Conservation (phyloP, 805 yeast genomes). For the Yamadazyma tumulicola region DNA sequence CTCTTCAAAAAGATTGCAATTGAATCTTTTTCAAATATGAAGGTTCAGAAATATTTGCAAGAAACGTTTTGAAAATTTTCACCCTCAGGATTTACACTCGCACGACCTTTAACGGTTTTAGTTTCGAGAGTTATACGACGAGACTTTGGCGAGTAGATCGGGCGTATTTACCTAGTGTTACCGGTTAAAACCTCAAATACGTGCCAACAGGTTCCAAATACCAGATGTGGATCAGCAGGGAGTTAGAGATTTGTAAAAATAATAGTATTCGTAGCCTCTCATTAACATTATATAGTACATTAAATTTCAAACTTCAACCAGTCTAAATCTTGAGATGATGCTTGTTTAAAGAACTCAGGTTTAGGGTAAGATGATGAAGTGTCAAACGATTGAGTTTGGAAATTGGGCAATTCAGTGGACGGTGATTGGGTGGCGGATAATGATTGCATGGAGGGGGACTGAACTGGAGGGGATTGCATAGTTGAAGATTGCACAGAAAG, state of each 20-base stretch:
- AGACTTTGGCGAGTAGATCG: too few species aligned
- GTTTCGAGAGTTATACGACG: too few species aligned
- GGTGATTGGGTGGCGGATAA: too few species aligned
- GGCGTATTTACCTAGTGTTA: too few species aligned
- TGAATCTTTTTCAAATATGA: not conserved
- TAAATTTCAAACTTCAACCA: slow-evolving; percentile 25
- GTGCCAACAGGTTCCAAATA: too few species aligned
- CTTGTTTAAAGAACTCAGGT: slow-evolving; percentile 9
- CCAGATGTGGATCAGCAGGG: too few species aligned
- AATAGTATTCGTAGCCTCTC: not conserved
- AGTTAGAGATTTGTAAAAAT: not conserved
- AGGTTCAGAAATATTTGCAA: not conserved
- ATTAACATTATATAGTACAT: slow-evolving; percentile 11
- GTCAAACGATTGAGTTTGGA: slow-evolving; percentile 8
- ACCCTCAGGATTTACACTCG: slow-evolving; percentile 1
- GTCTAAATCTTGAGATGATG: slow-evolving; percentile 18
- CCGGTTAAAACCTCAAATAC: too few species aligned
- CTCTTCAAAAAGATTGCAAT: too few species aligned
- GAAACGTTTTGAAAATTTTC: slow-evolving; percentile 8
- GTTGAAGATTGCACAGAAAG: too few species aligned
- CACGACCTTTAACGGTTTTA: not conserved
- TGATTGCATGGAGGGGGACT: too few species aligned
- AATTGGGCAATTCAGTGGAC: too few species aligned
- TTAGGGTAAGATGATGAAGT: slow-evolving; percentile 7
- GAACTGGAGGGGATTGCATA: too few species aligned